Conservation (phyloP, 371 early-diverging fungal genomes). For the Chytridiales sp. region DNA sequence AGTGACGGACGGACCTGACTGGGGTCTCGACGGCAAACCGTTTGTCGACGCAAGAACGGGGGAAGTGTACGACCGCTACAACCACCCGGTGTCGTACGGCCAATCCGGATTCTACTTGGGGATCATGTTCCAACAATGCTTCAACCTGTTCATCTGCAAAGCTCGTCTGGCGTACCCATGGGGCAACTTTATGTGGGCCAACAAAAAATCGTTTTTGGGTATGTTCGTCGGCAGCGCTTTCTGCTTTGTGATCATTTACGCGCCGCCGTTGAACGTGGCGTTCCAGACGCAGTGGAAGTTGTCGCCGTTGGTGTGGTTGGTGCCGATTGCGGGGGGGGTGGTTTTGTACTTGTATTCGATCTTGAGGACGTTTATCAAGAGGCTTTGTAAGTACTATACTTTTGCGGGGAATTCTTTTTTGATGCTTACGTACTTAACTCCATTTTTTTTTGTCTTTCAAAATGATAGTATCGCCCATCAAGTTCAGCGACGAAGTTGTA, state of each 20-base stretch:
- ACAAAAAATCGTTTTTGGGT: conserved; percentile 67
- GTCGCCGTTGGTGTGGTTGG: conserved; percentile 72
- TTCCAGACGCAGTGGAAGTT: conserved; percentile 66
- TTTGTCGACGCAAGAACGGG: too few species aligned
- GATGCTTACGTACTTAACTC: background rate
- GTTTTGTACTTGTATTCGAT: conserved; percentile 73
- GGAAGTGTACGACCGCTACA: conserved; percentile 9
- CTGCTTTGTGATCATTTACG: conserved; percentile 71
- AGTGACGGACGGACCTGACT: conserved; percentile 6
- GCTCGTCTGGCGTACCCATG: conserved; percentile 71
- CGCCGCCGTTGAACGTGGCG: conserved; percentile 69
- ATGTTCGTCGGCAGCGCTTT: conserved; percentile 63
- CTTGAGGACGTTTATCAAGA: conserved; percentile 59
- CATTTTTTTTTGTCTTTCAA: too few species aligned
- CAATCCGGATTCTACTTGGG: conserved; percentile 78
- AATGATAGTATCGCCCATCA: conserved; percentile 50
- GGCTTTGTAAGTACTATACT: conserved; percentile 38
- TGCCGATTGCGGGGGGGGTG: conserved; percentile 75
- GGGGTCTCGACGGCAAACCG: conserved; percentile 15
- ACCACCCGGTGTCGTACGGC: conserved; percentile 48
- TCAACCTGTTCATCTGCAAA: conserved; percentile 93
- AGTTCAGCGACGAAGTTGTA: conserved; percentile 68
- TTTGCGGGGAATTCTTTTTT: background rate
- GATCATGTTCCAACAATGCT: conserved; percentile 82
- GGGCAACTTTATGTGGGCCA: conserved; percentile 76